A percentile compares a stretch with the other conserved stretches of the same genome.
These are phyloP conservation scores for Apiosordaria backusii DNA, from an alignment of 495 filamentous ascomycete genomes.

Conservation along the genomic window DNA sequence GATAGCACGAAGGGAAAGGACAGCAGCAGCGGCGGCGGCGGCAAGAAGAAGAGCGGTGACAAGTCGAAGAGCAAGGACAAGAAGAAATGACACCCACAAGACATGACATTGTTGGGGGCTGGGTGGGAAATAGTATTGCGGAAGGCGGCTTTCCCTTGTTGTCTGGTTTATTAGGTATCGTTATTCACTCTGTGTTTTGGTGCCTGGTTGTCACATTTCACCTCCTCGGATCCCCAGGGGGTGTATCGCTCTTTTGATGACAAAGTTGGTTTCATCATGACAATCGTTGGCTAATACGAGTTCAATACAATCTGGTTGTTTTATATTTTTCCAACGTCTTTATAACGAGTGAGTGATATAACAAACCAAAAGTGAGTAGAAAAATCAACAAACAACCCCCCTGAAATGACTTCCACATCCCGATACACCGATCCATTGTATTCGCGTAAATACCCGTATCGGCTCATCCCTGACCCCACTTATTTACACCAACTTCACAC, in stretches of 20 bases:
- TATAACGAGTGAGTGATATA: no score
- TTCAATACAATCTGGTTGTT: background rate
- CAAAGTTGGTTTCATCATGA: background rate
- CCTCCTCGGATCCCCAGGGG: background rate
- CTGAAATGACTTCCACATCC: background rate
- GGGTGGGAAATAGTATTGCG: background rate
- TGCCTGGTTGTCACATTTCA: background rate
- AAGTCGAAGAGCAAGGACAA: background rate
- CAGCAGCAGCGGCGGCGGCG: background rate
- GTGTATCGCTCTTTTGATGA: background rate
- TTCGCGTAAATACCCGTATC: background rate
- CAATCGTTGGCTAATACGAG: no score
- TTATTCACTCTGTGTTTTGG: no score
- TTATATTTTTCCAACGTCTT: no score
- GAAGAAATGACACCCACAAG: background rate
- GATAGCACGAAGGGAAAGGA: background rate
- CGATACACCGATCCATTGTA: background rate
- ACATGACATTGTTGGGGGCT: background rate
- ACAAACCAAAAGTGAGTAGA: background rate
- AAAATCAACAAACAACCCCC: background rate
- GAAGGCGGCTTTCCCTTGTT: background rate
- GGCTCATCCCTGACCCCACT: background rate
- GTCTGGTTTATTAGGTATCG: no score
- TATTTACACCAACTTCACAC: background rate
- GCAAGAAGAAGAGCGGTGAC: background rate